Percentiles rank a stretch among this genome's conserved stretches.
phyloP scores from a whole-genome alignment of 441 rosid species.

The Theobroma grandiflorum region DNA sequence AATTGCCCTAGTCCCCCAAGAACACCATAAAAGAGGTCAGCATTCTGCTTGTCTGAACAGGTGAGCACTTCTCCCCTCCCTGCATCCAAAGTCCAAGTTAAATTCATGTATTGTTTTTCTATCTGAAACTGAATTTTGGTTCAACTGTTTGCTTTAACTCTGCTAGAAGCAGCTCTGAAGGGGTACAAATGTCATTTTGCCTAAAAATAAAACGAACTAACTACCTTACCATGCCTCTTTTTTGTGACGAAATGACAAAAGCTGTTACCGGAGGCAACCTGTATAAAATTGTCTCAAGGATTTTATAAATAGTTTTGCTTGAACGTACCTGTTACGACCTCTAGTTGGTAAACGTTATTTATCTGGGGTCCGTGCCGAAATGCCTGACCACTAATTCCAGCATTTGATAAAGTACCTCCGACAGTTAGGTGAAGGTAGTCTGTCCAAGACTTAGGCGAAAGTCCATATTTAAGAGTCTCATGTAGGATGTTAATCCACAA shows the following conservation, averaged over 20 bases:
- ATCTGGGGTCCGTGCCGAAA: slow-evolving; percentile 90
- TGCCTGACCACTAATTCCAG: slow-evolving; percentile 94
- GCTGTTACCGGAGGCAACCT: slow-evolving; percentile 8
- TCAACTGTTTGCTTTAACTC: background rate
- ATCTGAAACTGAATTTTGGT: background rate
- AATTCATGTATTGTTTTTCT: slow-evolving; percentile 3
- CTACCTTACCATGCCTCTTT: background rate
- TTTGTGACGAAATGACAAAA: background rate
- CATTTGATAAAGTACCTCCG: slow-evolving; percentile 94
- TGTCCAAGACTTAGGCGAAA: slow-evolving; percentile 94
- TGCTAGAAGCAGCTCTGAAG: slow-evolving; percentile 5
- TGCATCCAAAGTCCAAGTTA: slow-evolving; percentile 48
- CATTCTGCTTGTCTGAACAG: slow-evolving; percentile 73
- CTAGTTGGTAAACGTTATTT: slow-evolving; percentile 75
- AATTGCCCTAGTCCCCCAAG: slow-evolving; percentile 97
- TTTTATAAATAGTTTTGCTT: background rate
- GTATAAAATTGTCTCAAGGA: background rate
- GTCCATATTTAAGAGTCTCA: slow-evolving; percentile 78
- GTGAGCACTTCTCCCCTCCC: slow-evolving; percentile 86
- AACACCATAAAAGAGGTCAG: slow-evolving; percentile 79
- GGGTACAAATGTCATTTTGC: slow-evolving; percentile 37
- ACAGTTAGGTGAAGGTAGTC: slow-evolving; percentile 92
- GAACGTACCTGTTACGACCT: slow-evolving; percentile 85
- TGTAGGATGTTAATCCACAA: slow-evolving; percentile 84
- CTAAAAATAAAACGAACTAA: slow-evolving; percentile 9